A percentile compares a stretch with the other conserved stretches of the same genome.
Conservation (phyloP, 2,329 filamentous ascomycete genomes). For the Fusarium sp. region DNA sequence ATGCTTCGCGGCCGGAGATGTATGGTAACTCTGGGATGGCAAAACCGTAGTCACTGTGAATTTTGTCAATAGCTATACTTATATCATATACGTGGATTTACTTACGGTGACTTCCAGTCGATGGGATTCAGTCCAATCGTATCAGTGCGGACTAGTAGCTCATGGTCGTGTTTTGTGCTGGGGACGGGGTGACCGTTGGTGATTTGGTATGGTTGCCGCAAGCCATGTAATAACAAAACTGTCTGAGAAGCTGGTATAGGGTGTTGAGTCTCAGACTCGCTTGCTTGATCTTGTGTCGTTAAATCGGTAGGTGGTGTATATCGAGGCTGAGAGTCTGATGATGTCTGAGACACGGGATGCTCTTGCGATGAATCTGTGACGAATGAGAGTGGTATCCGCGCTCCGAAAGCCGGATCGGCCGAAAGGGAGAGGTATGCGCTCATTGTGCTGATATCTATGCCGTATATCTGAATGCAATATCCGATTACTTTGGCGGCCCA, state of each 20-base stretch:
- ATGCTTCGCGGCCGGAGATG: constrained; percentile 75
- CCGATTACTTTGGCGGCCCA: neutral
- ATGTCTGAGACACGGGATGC: neutral
- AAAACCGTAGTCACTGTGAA: constrained; percentile 74
- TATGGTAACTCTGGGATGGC: constrained; percentile 74
- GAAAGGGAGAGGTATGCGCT: constrained; percentile 30
- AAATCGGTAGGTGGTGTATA: neutral
- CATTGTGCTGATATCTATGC: constrained; percentile 5
- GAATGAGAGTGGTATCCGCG: neutral
- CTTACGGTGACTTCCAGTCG: constrained; percentile 75
- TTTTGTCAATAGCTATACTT: fast-evolving
- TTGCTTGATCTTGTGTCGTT: constrained; percentile 1
- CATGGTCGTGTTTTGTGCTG: constrained; percentile 45
- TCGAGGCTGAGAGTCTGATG: constrained; percentile 9
- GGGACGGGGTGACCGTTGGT: constrained; percentile 58
- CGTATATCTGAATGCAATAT: neutral
- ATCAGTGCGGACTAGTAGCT: constrained; percentile 71
- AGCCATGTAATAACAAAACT: constrained; percentile 60
- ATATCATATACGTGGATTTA: fast-evolving
- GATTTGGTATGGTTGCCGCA: constrained; percentile 60
- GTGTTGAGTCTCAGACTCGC: neutral
- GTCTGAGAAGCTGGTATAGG: constrained; percentile 50
- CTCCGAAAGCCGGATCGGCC: constrained; percentile 19
- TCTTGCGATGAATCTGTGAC: neutral
- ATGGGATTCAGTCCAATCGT: constrained; percentile 80